Evolutionary conservation across 768 basidiomycete species (phyloP), one percentile per base, ranked within the genome.

Genomic region (Fomitopsis pulvina): DNA sequence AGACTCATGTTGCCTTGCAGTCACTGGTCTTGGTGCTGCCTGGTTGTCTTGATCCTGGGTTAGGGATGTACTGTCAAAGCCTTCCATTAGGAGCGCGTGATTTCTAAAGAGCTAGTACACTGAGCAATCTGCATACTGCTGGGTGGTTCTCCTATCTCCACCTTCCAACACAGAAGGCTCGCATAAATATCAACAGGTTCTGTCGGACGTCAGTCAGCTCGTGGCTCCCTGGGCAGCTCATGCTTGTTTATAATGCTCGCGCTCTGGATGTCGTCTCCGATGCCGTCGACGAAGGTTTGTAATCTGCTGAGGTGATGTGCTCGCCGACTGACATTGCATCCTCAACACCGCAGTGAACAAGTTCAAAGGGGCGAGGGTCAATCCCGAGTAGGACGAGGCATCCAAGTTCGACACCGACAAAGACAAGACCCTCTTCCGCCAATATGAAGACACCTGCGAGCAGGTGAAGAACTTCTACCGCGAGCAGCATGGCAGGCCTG

Each of bases 391-490:
- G 83, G 70, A 83, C 57, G 76, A 76, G 2, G 57, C 71, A 41
- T 75, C 85, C 4, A 63, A 73, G 45, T 81, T 87, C 57, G 82
- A 81, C 61, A 68, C 73, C 18, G 63, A 67, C 0, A 85, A 82
- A 57, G 82, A 89, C 70, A 88, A 87, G 65, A 52, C 73, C 10
- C 60, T 68, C 45, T 90, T 88, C 67, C 77, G 87, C 24, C 75
- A 87, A 65, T 90, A 88, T 58, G 81, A 87, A 38, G 72, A 67
- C 20, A 87, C 87, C 7, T 87, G 86, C 59, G 83, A 87, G 47
- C 81, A 84, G 47, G 87, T 89, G 65, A 87, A 83, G 67, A 67
- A 70, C 3, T 87, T 88, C 59, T 89, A 89, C 66, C 80, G 78
- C 56, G 85, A 87, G 59, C 86, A 89, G 58, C 86, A 89, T 51